A percentile compares a stretch with the other conserved stretches of the same genome.
Conservation (phyloP, 371 early-diverging fungal species). For the Apophysomyces ossiformis region DNA sequence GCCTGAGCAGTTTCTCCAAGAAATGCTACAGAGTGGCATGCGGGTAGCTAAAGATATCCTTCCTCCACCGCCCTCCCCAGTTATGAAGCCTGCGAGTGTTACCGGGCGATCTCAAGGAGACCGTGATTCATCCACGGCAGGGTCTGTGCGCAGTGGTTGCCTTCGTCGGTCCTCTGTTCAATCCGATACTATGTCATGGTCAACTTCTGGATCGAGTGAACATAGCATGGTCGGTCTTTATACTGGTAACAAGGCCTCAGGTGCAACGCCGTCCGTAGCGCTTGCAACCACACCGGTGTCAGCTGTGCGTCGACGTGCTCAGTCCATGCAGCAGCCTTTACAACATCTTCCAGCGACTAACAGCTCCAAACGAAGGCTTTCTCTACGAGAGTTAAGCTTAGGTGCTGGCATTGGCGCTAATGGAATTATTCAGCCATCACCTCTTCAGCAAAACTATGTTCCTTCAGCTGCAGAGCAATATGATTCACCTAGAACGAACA, state of each 20-base stretch:
- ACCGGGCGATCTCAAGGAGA: constrained; percentile 27
- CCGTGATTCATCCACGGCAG: constrained; percentile 29
- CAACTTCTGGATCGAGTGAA: constrained; percentile 17
- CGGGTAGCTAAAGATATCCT: constrained; percentile 8
- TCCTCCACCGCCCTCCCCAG: constrained; percentile 21
- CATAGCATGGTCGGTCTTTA: neutral
- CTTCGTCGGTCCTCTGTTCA: constrained; percentile 32
- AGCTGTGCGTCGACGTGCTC: neutral
- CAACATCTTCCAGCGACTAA: constrained; percentile 2
- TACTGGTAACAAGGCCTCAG: neutral
- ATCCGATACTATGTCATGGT: constrained; percentile 25
- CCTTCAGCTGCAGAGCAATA: neutral
- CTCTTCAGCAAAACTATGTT: neutral
- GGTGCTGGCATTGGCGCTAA: constrained; percentile 11
- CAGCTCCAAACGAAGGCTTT: constrained; percentile 21
- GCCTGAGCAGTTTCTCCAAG: constrained; percentile 36
- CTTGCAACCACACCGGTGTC: neutral
- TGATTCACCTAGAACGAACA: neutral
- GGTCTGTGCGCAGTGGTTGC: constrained; percentile 22
- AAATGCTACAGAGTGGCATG: constrained; percentile 15
- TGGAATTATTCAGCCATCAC: constrained; percentile 3
- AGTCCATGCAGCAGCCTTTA: constrained; percentile 5
- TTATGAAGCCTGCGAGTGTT: constrained; percentile 31
- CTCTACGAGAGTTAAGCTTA: constrained; percentile 26
- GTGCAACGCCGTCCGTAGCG: neutral